Percentiles rank a stretch among this genome's conserved stretches.
phyloP scores from a whole-genome alignment of 2,329 filamentous ascomycete genomes.

The Orbilia blumenaviensis region DNA sequence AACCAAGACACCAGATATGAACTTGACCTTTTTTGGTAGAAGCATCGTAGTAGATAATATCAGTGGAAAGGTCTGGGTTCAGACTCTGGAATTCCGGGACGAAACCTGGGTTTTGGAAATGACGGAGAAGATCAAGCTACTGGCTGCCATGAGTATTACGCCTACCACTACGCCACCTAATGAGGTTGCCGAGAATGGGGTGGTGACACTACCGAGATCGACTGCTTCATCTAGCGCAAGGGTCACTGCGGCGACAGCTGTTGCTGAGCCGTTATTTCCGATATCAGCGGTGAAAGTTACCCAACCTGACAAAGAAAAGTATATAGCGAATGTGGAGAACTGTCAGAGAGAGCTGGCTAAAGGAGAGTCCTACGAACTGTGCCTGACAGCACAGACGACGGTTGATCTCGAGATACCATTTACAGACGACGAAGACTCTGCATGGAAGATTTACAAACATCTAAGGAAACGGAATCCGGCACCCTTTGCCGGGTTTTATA shows the following conservation, averaged over 20 bases:
- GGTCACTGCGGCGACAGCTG: not conserved
- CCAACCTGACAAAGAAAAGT: constrained; percentile 56
- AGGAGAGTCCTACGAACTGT: constrained; percentile 63
- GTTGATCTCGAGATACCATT: constrained; percentile 57
- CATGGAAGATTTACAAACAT: constrained; percentile 77
- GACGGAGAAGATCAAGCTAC: constrained; percentile 58
- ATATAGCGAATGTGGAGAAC: constrained; percentile 59
- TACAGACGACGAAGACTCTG: constrained; percentile 60
- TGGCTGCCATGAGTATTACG: constrained; percentile 56
- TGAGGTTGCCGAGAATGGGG: not conserved
- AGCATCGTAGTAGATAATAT: constrained; percentile 81
- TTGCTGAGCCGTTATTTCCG: constrained; percentile 25
- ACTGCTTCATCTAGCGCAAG: not conserved
- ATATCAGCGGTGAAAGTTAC: constrained; percentile 9
- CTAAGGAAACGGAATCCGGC: constrained; percentile 78
- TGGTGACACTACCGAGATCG: not conserved
- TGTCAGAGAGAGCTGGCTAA: constrained; percentile 60
- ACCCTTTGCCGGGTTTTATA: constrained; percentile 84
- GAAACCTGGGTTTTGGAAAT: constrained; percentile 66
- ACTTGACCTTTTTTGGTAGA: constrained; percentile 77
- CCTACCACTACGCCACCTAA: constrained; percentile 55
- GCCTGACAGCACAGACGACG: constrained; percentile 59
- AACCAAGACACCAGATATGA: constrained; percentile 72
- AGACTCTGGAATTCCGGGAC: constrained; percentile 68
- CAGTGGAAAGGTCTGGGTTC: constrained; percentile 70